Evolutionary conservation across 1,139 yeast species (phyloP).

Genomic region (Chernovozyma aurita): DNA sequence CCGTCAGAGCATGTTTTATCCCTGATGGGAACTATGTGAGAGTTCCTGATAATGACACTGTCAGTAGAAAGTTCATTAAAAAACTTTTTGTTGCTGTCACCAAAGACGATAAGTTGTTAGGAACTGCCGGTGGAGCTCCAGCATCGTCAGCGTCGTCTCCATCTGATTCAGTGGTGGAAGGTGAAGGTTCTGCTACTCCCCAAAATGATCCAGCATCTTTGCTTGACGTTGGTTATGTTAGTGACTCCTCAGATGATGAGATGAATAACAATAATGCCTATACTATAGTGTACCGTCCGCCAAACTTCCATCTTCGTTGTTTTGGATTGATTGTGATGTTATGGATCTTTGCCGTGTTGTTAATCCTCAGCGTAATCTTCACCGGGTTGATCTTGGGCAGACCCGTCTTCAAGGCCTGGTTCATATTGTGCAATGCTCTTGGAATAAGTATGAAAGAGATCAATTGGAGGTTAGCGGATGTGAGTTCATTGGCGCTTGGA

Average conservation of each 20-base stretch:
- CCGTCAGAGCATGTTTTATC: conserved; percentile 49
- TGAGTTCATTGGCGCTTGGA: conserved; percentile 2
- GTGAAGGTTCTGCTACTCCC: background rate
- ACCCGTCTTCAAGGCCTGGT: conserved; percentile 16
- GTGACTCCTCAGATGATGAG: conserved; percentile 51
- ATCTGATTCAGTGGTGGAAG: conserved; percentile 26
- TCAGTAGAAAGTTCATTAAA: conserved; percentile 59
- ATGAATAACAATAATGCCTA: conserved; percentile 51
- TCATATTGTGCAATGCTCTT: background rate
- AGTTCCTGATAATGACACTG: conserved; percentile 80
- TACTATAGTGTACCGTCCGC: conserved; percentile 83
- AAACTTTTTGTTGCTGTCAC: conserved; percentile 79
- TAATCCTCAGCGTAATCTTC: conserved; percentile 34
- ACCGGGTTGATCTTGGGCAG: conserved; percentile 38
- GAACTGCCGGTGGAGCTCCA: conserved; percentile 18
- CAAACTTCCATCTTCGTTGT: conserved; percentile 61
- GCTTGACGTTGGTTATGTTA: conserved; percentile 7
- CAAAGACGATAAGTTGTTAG: conserved; percentile 64
- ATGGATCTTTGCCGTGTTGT: conserved; percentile 65
- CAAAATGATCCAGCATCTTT: background rate
- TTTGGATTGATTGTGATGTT: conserved; percentile 51
- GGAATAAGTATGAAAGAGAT: background rate
- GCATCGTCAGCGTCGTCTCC: conserved; percentile 20
- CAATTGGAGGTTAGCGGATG: conserved; percentile 3
- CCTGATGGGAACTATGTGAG: conserved; percentile 80